Evolutionary conservation across 1,284 basidiomycete species (phyloP).

Genomic region (Ustilago vetiveriae): DNA sequence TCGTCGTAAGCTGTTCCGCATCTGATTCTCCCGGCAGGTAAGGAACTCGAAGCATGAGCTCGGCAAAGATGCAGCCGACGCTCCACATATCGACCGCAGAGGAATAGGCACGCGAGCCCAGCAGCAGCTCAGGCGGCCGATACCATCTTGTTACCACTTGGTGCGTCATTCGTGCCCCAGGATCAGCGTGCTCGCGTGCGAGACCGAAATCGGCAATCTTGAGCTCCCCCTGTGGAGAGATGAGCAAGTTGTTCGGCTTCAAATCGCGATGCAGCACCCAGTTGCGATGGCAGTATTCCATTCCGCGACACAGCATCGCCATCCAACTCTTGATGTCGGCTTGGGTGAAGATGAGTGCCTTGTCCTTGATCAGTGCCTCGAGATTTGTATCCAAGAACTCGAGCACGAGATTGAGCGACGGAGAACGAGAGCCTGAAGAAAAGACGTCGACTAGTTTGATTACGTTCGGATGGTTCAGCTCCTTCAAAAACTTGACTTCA

Average conservation of each 20-base stretch:
- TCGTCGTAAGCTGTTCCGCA: constrained; percentile 94
- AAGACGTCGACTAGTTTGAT: constrained; percentile 98
- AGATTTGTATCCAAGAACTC: constrained; percentile 98
- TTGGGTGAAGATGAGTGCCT: constrained; percentile 86
- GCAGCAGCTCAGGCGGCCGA: constrained; percentile 90
- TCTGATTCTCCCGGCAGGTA: constrained; percentile 93
- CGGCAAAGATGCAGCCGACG: constrained; percentile 93
- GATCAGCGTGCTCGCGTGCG: constrained; percentile 92
- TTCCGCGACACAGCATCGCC: constrained; percentile 93
- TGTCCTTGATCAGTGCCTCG: constrained; percentile 95
- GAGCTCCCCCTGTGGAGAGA: constrained; percentile 86
- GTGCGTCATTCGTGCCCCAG: constrained; percentile 93
- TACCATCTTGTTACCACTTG: constrained; percentile 99
- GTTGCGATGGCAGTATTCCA: constrained; percentile 96
- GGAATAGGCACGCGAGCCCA: constrained; percentile 86
- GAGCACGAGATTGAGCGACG: constrained; percentile 92
- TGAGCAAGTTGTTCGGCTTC: constrained; percentile 98
- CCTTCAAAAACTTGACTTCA: constrained; percentile 95
- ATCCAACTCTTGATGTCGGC: constrained; percentile 99
- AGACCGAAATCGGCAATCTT: constrained; percentile 99
- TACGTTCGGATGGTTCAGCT: constrained; percentile 92
- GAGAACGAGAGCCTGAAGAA: constrained; percentile 79
- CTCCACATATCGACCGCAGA: constrained; percentile 92
- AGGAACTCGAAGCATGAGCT: constrained; percentile 91
- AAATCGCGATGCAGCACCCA: constrained; percentile 94